Evolutionary conservation across 225 moss, liverwort and hornwort species (phyloP), one percentile per base, ranked within the genome.

Genomic region (Asterella californica): DNA sequence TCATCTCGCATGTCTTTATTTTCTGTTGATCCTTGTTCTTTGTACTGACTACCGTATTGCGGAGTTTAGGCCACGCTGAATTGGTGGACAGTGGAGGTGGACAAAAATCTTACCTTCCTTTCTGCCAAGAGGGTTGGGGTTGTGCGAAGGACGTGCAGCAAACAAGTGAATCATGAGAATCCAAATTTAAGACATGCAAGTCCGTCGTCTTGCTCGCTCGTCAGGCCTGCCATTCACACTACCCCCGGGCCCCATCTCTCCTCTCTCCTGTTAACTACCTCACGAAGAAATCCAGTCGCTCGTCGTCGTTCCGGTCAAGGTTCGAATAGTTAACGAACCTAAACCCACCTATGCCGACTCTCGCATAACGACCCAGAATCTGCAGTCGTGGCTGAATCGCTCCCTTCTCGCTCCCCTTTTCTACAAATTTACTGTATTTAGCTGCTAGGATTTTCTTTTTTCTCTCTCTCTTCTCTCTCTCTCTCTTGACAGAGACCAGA

Each of bases 141-240:
- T 69, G 33, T 14, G 34, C 9, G 70, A 6, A 70, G 34, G 70
- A 70, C 70, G 70, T 70, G 70, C 70, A 6, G n/a, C 11, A 21
- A 17, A 17, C 34, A 38, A 70, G 64, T 27, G 64, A 32, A 27
- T 64, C 10, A 27, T 29, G 29, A 64, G 64, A 61, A 27, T 27
- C 61, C n/a, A 15, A 67, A 67, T 67, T 72, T 42, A 72, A 48
- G 71, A 72, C 71, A 42, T 72, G 71, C 71, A 47, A 46, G 42
- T 32, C 21, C 36, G 71, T 72, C 71, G 71, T 24, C 71, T 72
- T 72, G 3, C 21, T 47, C 45, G 18, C 71, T 27, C 12, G 47
- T 36, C 67, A 34, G 0, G 0, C 67, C 36, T 15, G 2, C 67
- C 33, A 32, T 33, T 36, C 17, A 67, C 67, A 33, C 36, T 65